Evolutionary conservation across 306 rosid species (phyloP).

Genomic region (Morella rubra): DNA sequence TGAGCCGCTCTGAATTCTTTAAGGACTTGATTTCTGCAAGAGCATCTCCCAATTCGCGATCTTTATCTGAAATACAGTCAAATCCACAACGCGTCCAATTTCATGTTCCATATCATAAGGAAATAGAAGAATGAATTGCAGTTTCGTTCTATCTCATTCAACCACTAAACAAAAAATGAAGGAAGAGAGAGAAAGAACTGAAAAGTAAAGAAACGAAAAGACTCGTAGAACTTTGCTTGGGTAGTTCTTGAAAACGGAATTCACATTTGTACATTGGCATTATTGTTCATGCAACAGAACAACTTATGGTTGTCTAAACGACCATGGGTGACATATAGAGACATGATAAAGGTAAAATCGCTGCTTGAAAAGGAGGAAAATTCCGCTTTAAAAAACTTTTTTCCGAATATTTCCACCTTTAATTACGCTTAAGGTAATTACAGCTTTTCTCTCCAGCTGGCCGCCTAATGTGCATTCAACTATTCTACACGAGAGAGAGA

Average conservation of each 20-base stretch:
- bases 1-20: conserved; percentile 73
- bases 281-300: neutral
- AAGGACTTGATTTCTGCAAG: conserved; percentile 71
- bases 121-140: neutral
- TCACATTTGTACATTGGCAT: neutral
- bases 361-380: neutral
- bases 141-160: neutral
- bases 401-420: neutral
- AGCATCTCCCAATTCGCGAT: conserved; percentile 79
- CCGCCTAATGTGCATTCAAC: neutral
- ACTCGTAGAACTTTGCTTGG: neutral
- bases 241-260: neutral
- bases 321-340: neutral
- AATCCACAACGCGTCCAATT: conserved; percentile 4
- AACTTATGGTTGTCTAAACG: neutral
- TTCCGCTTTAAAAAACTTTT: neutral
- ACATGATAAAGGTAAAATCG: neutral
- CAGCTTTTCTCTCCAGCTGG: neutral
- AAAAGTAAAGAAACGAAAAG: neutral
- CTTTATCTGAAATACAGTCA: conserved; percentile 64
- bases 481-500: neutral
- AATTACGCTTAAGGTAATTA: neutral
- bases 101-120: neutral
- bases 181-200: neutral
- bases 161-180: neutral